Percentiles rank a stretch among this genome's conserved stretches.
Conservation (phyloP, 225 moss, liverwort and hornwort species). For the Rhytidiadelphus loreus region DNA sequence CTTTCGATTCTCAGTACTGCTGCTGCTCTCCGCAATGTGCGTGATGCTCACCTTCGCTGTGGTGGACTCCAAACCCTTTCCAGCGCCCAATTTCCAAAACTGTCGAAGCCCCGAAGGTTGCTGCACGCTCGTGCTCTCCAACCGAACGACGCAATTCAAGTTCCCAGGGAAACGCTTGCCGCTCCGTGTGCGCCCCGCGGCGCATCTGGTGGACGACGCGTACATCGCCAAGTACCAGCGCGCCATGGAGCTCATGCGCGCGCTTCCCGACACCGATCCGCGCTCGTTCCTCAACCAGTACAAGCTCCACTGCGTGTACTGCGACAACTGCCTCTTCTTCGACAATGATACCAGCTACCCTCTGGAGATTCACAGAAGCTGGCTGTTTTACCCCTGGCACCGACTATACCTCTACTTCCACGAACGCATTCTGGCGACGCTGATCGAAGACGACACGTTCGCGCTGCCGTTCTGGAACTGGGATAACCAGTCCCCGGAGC, state of each 20-base stretch:
- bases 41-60: background rate
- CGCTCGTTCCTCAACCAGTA: slow-evolving; percentile 18
- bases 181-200: slow-evolving; percentile 1
- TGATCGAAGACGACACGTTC: slow-evolving; percentile 27
- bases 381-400: slow-evolving; percentile 44
- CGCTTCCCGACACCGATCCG: slow-evolving; percentile 23
- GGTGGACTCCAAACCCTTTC: slow-evolving; percentile 5
- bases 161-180: background rate
- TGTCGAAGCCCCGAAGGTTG: background rate
- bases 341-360: background rate
- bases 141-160: background rate
- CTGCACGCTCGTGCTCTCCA: slow-evolving; percentile 3
- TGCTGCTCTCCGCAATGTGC: background rate
- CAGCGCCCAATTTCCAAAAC: background rate
- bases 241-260: slow-evolving; percentile 20
- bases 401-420: slow-evolving; percentile 31
- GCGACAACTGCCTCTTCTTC: slow-evolving; percentile 26
- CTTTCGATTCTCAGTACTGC: background rate
- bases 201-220: slow-evolving; percentile 5
- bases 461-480: slow-evolving; percentile 52
- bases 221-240: slow-evolving; percentile 29
- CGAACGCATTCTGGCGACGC: slow-evolving; percentile 24
- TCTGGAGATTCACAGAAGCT: slow-evolving; percentile 35
- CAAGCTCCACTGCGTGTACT: slow-evolving; percentile 33
- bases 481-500: slow-evolving; percentile 21